Conservation (phyloP, 805 yeast species). For the Ascoidea tarda region DNA sequence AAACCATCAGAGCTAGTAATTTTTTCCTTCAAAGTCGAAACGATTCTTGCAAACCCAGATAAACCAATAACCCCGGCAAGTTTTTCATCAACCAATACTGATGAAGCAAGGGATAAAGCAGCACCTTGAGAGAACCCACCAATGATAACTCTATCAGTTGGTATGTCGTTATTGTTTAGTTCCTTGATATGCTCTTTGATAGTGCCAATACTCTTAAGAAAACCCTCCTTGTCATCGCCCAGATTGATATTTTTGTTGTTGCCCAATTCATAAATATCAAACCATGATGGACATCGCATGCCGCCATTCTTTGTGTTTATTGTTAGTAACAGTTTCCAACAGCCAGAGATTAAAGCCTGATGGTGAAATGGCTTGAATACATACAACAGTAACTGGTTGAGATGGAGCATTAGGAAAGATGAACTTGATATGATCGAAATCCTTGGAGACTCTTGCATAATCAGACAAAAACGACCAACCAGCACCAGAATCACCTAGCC, state of each 20-base stretch:
- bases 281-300: conserved; percentile 70
- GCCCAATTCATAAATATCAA: conserved; percentile 52
- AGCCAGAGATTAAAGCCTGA: too few species aligned
- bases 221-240: conserved; percentile 38
- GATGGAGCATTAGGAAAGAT: conserved; percentile 87
- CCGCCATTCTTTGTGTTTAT: conserved; percentile 33
- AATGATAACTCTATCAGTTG: conserved; percentile 56
- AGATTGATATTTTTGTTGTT: conserved; percentile 16
- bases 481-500: conserved; percentile 80
- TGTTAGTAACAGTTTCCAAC: too few species aligned
- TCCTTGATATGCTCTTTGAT: conserved; percentile 34
- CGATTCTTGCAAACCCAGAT: conserved; percentile 56
- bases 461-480: conserved; percentile 85
- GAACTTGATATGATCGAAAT: conserved; percentile 45
- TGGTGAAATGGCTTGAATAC: too few species aligned
- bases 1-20: conserved; percentile 12
- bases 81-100: conserved; percentile 28
- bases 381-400: conserved; percentile 41
- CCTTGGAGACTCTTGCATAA: conserved; percentile 25
- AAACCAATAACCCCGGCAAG: conserved; percentile 69
- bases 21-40: conserved; percentile 10
- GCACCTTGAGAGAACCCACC: conserved; percentile 98
- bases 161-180: conserved; percentile 31
- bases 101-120: conserved; percentile 54
- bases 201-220: conserved; percentile 30